Base-by-base conservation (phyloP, 2,329 filamentous ascomycete genomes). In the Laburnicola sp. region DNA sequence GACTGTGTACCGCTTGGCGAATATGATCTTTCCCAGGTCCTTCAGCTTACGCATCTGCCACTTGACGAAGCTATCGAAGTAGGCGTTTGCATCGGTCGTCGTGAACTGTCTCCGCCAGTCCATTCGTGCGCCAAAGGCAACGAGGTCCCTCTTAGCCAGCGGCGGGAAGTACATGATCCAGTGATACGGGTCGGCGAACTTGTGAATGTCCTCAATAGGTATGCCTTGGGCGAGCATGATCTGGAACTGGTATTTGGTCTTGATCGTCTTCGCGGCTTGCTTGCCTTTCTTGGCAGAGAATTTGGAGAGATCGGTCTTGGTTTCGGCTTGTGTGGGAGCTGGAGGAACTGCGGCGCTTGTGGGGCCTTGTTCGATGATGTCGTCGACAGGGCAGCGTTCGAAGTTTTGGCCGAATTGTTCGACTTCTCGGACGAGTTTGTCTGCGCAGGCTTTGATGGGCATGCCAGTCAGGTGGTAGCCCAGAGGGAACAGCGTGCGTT, bases 41-140 rank as follows among this genome's bases (percentile, higher is more conserved):
- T 88, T 90, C 45, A 97, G 82, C 57, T 89, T 88, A 72, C 89
- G 92, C 89, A 97, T 97, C 76, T 97, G 94, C 94, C 94, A 99
- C 66, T 89, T 80, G 35, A 97, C 87, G 67, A 99, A 99, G 3
- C 90, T 84, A 71, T 99, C 93, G 71, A 96, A 99, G 78, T 94
- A 97, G 3, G 91, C 91, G 75, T 99, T 99, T 31, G 91, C 91
- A 64, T 97, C 91, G 2, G 94, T 99, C 5, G 94, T 99, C 58
- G 97, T 88, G 59, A 99, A 90, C 32, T 88, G 87, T 71, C 94
- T 82, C 68, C 93, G 83, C 93, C 93, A 99, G 72, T 97, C 94
- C 65, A 97, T 88, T 63, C 92, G 82, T 44, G 87, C 87, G 53
- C 93, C 93, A 57, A 97, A 85, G 71, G 87, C 87, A 63, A 86